Conservation (phyloP, 106 monocot species). For the Posidonia australis region DNA sequence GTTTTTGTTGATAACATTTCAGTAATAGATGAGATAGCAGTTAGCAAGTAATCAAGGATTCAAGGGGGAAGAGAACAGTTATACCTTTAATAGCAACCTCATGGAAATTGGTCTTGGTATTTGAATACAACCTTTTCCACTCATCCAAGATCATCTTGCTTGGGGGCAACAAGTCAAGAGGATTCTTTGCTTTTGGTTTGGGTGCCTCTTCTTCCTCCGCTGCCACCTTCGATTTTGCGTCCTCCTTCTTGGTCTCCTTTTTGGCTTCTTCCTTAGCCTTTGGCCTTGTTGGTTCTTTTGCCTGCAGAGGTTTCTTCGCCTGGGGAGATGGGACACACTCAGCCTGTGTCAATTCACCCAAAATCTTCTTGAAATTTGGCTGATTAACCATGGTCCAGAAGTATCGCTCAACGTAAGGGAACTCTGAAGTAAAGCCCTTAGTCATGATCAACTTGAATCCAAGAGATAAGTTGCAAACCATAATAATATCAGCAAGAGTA, state of each 20-base stretch:
- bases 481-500: conserved; percentile 74
- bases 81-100: conserved; percentile 94
- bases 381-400: conserved; percentile 90
- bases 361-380: conserved; percentile 54
- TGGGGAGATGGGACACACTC: conserved; percentile 47
- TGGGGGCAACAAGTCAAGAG: conserved; percentile 73
- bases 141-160: conserved; percentile 94
- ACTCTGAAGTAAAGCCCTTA: conserved; percentile 70
- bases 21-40: too few relatives aligned
- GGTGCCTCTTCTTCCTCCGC: conserved; percentile 25
- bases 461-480: conserved; percentile 53
- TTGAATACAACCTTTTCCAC: conserved; percentile 96
- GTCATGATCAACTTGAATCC: conserved; percentile 51
- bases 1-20: too few relatives aligned
- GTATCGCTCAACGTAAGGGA: conserved; percentile 86
- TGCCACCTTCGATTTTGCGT: conserved; percentile 45
- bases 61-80: background rate
- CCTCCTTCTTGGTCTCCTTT: conserved; percentile 40
- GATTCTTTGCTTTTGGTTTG: conserved; percentile 52
- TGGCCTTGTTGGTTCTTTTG: conserved; percentile 40
- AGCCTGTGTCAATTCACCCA: conserved; percentile 68
- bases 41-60: background rate
- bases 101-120: conserved; percentile 90
- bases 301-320: conserved; percentile 33
- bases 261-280: conserved; percentile 24